These are phyloP conservation scores for Aspergillus tamarii DNA, from an alignment of 2,329 filamentous ascomycete species.

Conservation along the genomic window DNA sequence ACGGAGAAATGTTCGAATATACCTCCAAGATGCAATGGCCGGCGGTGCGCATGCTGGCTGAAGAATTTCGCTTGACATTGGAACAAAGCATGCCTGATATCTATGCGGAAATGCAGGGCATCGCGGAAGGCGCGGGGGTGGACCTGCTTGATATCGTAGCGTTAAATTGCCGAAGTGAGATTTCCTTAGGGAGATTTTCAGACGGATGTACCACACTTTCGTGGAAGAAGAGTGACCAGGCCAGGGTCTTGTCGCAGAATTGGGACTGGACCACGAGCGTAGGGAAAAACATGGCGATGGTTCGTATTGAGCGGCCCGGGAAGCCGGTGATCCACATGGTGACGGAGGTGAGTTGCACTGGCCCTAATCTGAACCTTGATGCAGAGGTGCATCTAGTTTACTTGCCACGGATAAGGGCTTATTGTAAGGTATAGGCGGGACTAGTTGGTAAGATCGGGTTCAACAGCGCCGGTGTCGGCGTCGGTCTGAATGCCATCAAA, in stretches of 20 bases:
- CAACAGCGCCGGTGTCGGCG: constrained; percentile 62
- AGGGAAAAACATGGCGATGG: constrained; percentile 54
- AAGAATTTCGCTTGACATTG: constrained; percentile 52
- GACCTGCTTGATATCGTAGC: constrained; percentile 59
- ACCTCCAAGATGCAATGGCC: constrained; percentile 53
- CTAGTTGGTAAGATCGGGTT: constrained; percentile 69
- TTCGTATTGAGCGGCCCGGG: constrained; percentile 48
- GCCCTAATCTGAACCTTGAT: too few relatives aligned
- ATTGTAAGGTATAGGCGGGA: constrained; percentile 44
- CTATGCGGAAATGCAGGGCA: constrained; percentile 52
- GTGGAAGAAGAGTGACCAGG: constrained; percentile 48
- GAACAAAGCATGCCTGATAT: constrained; percentile 37
- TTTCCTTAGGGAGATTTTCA: constrained; percentile 59
- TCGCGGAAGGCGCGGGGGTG: constrained; percentile 56
- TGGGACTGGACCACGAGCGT: constrained; percentile 63
- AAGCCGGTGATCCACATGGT: constrained; percentile 59
- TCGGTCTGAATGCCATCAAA: constrained; percentile 64
- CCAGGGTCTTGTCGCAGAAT: constrained; percentile 56
- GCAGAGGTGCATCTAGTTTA: too few relatives aligned
- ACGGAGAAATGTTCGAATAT: constrained; percentile 50
- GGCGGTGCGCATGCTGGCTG: constrained; percentile 49
- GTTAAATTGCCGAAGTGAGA: constrained; percentile 63
- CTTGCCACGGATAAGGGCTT: background rate
- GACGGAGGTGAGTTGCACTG: constrained; percentile 46
- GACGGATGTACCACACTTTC: constrained; percentile 63